phyloP scores from a whole-genome alignment of 208 protist species.

The Paratrypanosoma confusum region DNA sequence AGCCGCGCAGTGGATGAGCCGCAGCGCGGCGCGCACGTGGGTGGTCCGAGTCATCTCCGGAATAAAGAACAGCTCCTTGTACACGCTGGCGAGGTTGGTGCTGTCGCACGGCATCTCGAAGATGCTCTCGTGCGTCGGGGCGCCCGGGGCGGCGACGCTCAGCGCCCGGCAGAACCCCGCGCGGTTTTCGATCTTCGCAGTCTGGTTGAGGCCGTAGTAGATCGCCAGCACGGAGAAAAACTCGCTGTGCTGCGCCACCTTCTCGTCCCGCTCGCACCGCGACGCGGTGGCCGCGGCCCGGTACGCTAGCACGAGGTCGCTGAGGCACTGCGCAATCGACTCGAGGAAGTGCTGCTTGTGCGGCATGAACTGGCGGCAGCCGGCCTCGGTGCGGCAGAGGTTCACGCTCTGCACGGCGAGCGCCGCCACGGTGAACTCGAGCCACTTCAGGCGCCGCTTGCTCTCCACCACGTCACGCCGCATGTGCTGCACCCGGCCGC shows the following conservation, averaged over 20 bases:
- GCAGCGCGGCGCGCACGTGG: slow-evolving; percentile 36
- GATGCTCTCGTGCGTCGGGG: slow-evolving; percentile 12
- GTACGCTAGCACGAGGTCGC: slow-evolving; percentile 62
- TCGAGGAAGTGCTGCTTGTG: slow-evolving; percentile 80
- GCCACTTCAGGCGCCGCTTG: slow-evolving; percentile 47
- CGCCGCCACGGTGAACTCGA: slow-evolving; percentile 75
- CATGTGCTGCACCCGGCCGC: not conserved
- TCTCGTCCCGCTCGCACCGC: no score
- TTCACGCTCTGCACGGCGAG: slow-evolving; percentile 50
- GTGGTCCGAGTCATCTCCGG: slow-evolving; percentile 45
- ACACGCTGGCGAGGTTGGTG: slow-evolving; percentile 63
- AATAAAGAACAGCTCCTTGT: slow-evolving; percentile 57
- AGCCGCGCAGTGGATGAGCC: slow-evolving; percentile 59
- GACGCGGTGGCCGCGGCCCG: no score
- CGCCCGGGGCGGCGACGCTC: slow-evolving; percentile 12
- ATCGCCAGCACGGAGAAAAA: slow-evolving; percentile 70
- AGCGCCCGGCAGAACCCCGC: slow-evolving; percentile 45
- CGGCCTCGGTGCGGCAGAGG: slow-evolving; percentile 43
- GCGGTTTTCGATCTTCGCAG: slow-evolving; percentile 62
- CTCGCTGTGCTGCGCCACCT: slow-evolving; percentile 48
- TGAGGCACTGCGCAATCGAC: slow-evolving; percentile 82
- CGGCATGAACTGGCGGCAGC: slow-evolving; percentile 48
- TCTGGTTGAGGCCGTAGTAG: slow-evolving; percentile 69
- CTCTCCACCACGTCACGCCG: slow-evolving; percentile 22
- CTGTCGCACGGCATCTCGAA: slow-evolving; percentile 40